Evolutionary conservation across 2,329 filamentous ascomycete species (phyloP), one percentile per base, ranked within the genome.

Genomic region (Trichoderma polysporum): DNA sequence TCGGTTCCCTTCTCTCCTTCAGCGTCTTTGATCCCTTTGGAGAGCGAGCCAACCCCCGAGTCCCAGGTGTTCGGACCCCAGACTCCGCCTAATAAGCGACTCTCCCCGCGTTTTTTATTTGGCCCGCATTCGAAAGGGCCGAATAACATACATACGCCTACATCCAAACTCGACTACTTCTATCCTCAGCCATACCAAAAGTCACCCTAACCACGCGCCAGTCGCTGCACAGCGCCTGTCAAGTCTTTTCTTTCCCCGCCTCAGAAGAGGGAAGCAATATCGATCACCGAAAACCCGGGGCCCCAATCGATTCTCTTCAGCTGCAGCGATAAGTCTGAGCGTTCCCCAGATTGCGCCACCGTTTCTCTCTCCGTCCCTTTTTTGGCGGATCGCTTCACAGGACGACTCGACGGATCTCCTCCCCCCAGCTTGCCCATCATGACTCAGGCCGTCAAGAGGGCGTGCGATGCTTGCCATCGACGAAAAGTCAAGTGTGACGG

Each of bases 401-500:
- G 27, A 45, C 41, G 27, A 19, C 53, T 67, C 41, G 41, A 59
- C 61, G 27, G 3, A 58, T 29, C n/a, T 33, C 33, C 9, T 17
- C 52, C 27, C 60, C 17, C 12, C 19, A 22, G 17, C 41, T 58
- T n/a, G 19, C 66, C 62, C 72, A 76, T 73, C 70, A 84, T 84
- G 84, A 78, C 82, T 50, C 82, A 83, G 70, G 83, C 84, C 69
- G 83, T 86, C 58, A 86, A 86, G 74, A 80, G 88, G 74, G 89
- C 89, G 68, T 91, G 89, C 80, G 89, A 91, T 77, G 89, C 88
- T 73, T 91, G 89, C 76, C 89, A 91, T 81, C 87, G 88, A 70
- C 86, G 89, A 76, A 91, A 91, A 78, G 89, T 91, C 75, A 91
- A 90, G 76, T 91, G 90, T 75, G 88, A 91, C 74, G 88, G 89